phyloP scores from a whole-genome alignment of 2,329 filamentous ascomycete genomes.

The Claviceps sp. region DNA sequence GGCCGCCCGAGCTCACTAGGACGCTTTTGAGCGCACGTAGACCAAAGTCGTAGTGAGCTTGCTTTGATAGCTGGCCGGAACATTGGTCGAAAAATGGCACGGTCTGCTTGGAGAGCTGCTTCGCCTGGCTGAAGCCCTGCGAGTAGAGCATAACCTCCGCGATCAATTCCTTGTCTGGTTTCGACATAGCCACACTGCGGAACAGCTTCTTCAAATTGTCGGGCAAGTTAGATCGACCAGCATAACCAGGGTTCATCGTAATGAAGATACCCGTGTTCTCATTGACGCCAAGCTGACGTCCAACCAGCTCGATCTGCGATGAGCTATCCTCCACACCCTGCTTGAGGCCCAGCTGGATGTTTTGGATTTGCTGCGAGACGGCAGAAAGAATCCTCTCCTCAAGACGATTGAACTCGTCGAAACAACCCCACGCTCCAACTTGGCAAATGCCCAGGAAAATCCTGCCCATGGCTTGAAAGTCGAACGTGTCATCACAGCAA shows the following conservation, averaged over 20 bases:
- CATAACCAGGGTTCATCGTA: conserved; percentile 99
- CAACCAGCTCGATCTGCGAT: conserved; percentile 85
- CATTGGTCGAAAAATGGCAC: conserved; percentile 98
- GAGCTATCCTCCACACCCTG: conserved; percentile 70
- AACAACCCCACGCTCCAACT: conserved; percentile 98
- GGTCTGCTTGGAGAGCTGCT: conserved; percentile 82
- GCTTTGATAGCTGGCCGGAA: conserved; percentile 68
- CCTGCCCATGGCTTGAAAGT: conserved; percentile 98
- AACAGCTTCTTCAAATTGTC: conserved; percentile 99
- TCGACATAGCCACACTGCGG: conserved; percentile 98
- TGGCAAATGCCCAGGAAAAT: conserved; percentile 99
- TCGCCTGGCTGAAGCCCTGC: conserved; percentile 95
- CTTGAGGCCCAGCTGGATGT: conserved; percentile 92
- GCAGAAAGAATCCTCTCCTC: conserved; percentile 96
- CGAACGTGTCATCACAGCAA: conserved; percentile 98
- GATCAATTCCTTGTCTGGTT: conserved; percentile 98
- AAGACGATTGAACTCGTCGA: conserved; percentile 98
- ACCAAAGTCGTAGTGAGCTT: conserved; percentile 98
- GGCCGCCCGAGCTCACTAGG: conserved; percentile 87
- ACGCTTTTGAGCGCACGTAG: conserved; percentile 97
- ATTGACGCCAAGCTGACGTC: conserved; percentile 80
- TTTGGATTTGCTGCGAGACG: conserved; percentile 97
- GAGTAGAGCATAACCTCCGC: conserved; percentile 99
- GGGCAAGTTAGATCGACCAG: conserved; percentile 90
- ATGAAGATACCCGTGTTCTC: conserved; percentile 97